Evolutionary conservation across 352 stramenopile species (phyloP).

Genomic region (Thraustotheca clavata): DNA sequence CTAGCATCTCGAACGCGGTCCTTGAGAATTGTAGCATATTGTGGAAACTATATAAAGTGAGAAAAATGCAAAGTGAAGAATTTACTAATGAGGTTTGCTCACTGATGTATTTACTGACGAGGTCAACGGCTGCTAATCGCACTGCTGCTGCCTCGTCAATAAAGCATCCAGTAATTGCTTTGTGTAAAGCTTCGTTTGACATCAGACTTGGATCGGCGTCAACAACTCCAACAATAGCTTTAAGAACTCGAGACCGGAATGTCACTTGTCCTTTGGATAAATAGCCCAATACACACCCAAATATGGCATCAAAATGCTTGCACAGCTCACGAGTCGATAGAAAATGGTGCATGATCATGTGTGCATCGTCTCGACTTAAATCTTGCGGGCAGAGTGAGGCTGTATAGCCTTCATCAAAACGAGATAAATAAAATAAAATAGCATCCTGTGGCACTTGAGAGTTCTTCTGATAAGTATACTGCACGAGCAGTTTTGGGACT

Average conservation of each 20-base stretch:
- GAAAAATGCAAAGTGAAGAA: background rate
- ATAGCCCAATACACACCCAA: conserved; percentile 69
- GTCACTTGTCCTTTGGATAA: conserved; percentile 57
- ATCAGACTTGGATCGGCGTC: conserved; percentile 82
- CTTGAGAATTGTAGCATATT: conserved; percentile 65
- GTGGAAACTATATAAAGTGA: conserved; percentile 45
- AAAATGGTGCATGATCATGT: conserved; percentile 40
- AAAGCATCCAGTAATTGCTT: conserved; percentile 56
- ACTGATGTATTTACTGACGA: conserved; percentile 75
- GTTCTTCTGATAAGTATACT: conserved; percentile 3
- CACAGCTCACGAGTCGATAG: conserved; percentile 55
- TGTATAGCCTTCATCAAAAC: conserved; percentile 22
- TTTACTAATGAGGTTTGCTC: conserved; percentile 67
- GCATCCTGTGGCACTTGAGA: conserved; percentile 19
- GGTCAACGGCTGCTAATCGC: conserved; percentile 69
- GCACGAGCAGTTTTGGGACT: background rate
- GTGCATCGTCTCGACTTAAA: conserved; percentile 36
- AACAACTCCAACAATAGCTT: conserved; percentile 61
- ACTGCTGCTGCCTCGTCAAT: conserved; percentile 71
- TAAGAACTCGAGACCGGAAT: conserved; percentile 70
- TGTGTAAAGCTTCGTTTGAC: conserved; percentile 45
- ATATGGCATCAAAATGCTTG: conserved; percentile 49
- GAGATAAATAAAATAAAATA: conserved; percentile 54
- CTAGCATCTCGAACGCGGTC: conserved; percentile 73
- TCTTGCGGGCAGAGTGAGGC: background rate